These are phyloP conservation scores for Rhodomyrtus tomentosa DNA, from an alignment of 345 rosid species.

Conservation along the genomic window DNA sequence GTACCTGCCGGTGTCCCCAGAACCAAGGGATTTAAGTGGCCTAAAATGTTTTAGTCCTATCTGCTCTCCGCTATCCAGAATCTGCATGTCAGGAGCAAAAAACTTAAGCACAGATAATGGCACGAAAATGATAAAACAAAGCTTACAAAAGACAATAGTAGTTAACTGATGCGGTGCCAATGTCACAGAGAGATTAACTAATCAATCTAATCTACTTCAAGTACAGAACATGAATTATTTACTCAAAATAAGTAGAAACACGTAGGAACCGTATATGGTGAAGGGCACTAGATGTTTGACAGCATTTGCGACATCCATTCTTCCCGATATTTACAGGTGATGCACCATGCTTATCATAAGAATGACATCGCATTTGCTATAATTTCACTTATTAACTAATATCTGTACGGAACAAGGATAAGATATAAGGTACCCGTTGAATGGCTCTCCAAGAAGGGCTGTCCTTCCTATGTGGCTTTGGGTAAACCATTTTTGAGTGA, in stretches of 20 bases:
- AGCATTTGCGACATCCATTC: not conserved
- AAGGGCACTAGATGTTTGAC: not conserved
- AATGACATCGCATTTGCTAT: not conserved
- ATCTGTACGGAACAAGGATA: not conserved
- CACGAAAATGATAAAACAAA: not conserved
- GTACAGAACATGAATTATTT: not conserved
- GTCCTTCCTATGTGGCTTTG: slow-evolving; percentile 86
- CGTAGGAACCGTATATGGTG: not conserved
- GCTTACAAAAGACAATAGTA: not conserved
- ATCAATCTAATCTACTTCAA: not conserved
- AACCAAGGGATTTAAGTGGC: slow-evolving; percentile 86
- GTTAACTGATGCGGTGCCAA: not conserved
- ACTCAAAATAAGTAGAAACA: not conserved
- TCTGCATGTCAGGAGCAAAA: slow-evolving; percentile 16
- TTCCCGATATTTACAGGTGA: not conserved
- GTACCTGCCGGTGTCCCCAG: slow-evolving; percentile 98
- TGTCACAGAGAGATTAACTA: not conserved
- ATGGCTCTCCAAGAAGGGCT: slow-evolving; percentile 67
- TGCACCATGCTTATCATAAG: not conserved
- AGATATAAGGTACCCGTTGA: slow-evolving; percentile 35
- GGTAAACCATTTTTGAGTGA: slow-evolving; percentile 64
- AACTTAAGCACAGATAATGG: not conserved
- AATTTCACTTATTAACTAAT: not conserved
- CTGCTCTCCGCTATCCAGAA: slow-evolving; percentile 52
- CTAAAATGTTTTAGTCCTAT: slow-evolving; percentile 71